A percentile compares a stretch with the other conserved stretches of the same genome.
These are phyloP conservation scores for Talaromyces borbonicus DNA, from an alignment of 495 filamentous ascomycete species.

Conservation along the genomic window DNA sequence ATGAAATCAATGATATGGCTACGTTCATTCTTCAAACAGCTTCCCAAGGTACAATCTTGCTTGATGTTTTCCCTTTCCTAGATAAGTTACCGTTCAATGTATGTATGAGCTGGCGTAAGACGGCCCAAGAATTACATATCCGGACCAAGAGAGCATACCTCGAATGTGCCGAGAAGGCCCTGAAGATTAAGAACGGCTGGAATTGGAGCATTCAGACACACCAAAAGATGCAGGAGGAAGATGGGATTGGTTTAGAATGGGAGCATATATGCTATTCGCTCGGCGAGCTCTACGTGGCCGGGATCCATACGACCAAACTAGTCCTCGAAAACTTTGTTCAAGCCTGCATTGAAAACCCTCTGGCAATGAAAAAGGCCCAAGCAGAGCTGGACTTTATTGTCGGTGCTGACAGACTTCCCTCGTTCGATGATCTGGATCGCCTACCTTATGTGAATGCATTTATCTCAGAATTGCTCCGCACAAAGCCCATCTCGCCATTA, in stretches of 20 bases:
- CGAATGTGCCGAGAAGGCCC: not conserved
- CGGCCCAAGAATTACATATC: not conserved
- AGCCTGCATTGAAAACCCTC: constrained; percentile 27
- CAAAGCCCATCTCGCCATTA: constrained; percentile 22
- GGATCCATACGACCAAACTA: constrained; percentile 23
- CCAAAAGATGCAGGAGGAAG: not conserved
- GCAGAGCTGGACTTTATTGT: constrained; percentile 27
- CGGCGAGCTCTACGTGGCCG: constrained; percentile 27
- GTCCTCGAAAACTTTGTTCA: constrained; percentile 26
- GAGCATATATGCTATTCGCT: constrained; percentile 22
- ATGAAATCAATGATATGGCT: not conserved
- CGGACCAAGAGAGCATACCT: not conserved
- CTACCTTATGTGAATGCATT: constrained; percentile 26
- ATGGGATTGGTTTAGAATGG: constrained; percentile 3
- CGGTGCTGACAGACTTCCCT: constrained; percentile 10
- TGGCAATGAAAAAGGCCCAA: constrained; percentile 34
- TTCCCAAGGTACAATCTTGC: constrained; percentile 4
- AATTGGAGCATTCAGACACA: not conserved
- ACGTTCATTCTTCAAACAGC: not conserved
- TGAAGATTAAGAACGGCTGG: not conserved
- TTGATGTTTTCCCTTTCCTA: constrained; percentile 15
- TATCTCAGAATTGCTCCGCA: constrained; percentile 25
- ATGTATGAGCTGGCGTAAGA: not conserved
- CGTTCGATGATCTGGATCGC: constrained; percentile 10
- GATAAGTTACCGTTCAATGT: constrained; percentile 9